Evolutionary conservation across 2,329 filamentous ascomycete genomes (phyloP).

Genomic region (Coleophoma eucalyptorum): DNA sequence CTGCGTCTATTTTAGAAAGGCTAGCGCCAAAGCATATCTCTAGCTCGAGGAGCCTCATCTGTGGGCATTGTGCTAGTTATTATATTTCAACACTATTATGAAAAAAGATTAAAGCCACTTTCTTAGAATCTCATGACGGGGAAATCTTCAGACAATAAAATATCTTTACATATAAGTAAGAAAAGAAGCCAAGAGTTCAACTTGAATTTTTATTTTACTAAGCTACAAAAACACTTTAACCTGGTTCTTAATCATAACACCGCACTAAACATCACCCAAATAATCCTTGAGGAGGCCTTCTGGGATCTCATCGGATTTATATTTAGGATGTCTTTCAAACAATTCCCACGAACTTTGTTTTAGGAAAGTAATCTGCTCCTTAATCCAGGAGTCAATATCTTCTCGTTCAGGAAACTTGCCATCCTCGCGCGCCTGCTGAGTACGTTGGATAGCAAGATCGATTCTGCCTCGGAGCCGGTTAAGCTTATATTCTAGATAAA

Average conservation of each 20-base stretch:
- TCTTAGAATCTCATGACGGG: background rate
- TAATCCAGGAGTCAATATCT: conserved; percentile 6
- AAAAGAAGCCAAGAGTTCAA: background rate
- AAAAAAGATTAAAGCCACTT: background rate
- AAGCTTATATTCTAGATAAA: background rate
- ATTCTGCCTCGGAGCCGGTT: conserved; percentile 6
- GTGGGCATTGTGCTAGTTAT: background rate
- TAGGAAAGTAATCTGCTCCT: conserved; percentile 7
- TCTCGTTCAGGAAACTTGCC: conserved; percentile 1
- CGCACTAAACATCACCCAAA: background rate
- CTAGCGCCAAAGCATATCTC: too few relatives aligned
- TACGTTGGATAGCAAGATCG: background rate
- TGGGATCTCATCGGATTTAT: conserved; percentile 7
- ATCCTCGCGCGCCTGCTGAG: background rate
- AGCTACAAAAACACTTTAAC: background rate
- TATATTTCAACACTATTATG: background rate
- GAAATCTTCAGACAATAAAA: background rate
- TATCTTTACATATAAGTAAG: background rate
- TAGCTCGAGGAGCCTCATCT: background rate
- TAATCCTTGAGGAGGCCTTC: background rate
- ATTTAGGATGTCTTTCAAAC: conserved; percentile 7
- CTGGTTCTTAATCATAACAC: background rate
- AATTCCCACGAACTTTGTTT: conserved; percentile 11
- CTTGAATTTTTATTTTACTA: background rate
- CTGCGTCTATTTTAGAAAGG: too few relatives aligned